Base-by-base conservation (phyloP, 2,329 filamentous ascomycete genomes). In the Camptophora hylomeconis region DNA sequence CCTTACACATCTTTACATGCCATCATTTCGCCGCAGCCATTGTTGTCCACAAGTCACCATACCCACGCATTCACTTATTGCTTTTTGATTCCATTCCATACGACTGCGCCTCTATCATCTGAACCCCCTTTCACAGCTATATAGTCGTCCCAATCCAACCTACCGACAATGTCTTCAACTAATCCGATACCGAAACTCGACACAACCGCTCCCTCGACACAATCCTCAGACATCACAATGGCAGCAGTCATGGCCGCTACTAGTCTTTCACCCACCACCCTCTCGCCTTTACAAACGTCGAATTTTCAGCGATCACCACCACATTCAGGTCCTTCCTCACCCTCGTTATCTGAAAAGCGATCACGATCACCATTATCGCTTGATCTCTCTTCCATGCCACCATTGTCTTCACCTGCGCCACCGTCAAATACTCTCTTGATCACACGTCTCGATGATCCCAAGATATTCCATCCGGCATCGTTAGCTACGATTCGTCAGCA, bases 361-460 rank as follows among this genome's bases (percentile, higher is more conserved):
- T 42, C 42, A 11, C 37, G 38, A 18, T 43, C 46, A 7, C 48
- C 52, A 0, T 51, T 63, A 11, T 60, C 59, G 1, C 49, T 65
- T 22, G 61, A 64, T 36, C 49, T 65, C 21, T 56, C 56, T 30
- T 51, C 46, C 32, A 42, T 65, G 7, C 61, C 61, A 15, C 42
- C 58, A 5, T 51, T 63, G n/a, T 47, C 52, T 1, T 50, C 55
- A 28, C 61, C 61, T 17, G 49, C 58, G 9, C 57, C 58, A 7
- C 59, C 61, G 11, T 57, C 60, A 30, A 65, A 65, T 45, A 65
- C 61, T 8, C 61, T 65, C 31, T 48, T 65, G 9, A 61, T 65
- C 34, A 65, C 61, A 24, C 56, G 62, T 19, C 53, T 65, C 3
- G 49, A 57, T 28, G 53, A 63, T 38, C 50, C 58, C 3, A 37